Conservation (phyloP, 2,329 filamentous ascomycete genomes). For the Talaromyces piceae region DNA sequence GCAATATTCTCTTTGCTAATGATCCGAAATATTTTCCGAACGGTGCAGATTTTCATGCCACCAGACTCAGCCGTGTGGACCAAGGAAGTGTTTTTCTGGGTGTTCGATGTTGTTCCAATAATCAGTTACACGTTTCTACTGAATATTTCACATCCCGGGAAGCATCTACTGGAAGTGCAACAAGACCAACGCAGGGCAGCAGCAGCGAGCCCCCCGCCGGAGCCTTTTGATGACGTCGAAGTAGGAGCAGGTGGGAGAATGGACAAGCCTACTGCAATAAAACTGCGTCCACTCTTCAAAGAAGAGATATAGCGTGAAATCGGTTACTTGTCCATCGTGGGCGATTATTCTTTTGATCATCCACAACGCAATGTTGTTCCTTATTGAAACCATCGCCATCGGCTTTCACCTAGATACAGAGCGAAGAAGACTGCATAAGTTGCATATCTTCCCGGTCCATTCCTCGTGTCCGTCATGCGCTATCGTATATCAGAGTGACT, state of each 20-base stretch:
- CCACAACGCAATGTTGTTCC: not conserved
- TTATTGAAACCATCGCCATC: too few relatives aligned
- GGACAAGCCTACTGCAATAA: not conserved
- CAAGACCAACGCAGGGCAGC: not conserved
- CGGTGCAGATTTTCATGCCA: conserved; percentile 13
- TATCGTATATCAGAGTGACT: too few relatives aligned
- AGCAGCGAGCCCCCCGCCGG: not conserved
- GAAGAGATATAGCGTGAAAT: not conserved
- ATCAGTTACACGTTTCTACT: conserved; percentile 5
- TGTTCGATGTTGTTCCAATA: conserved; percentile 12
- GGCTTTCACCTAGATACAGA: too few relatives aligned
- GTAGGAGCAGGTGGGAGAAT: not conserved
- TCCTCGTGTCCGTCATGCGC: too few relatives aligned
- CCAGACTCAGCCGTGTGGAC: conserved; percentile 9
- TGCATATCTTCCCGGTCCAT: too few relatives aligned
- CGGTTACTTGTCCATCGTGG: not conserved
- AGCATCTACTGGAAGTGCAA: not conserved
- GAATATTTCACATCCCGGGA: not conserved
- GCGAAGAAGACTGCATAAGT: too few relatives aligned
- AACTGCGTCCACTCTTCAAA: not conserved
- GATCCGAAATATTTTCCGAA: conserved; percentile 1
- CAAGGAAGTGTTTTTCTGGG: conserved; percentile 12
- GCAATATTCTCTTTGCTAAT: not conserved
- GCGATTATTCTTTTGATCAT: not conserved
- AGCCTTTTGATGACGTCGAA: not conserved